Evolutionary conservation across 495 filamentous ascomycete species (phyloP).

Genomic region (Tuber borchii): DNA sequence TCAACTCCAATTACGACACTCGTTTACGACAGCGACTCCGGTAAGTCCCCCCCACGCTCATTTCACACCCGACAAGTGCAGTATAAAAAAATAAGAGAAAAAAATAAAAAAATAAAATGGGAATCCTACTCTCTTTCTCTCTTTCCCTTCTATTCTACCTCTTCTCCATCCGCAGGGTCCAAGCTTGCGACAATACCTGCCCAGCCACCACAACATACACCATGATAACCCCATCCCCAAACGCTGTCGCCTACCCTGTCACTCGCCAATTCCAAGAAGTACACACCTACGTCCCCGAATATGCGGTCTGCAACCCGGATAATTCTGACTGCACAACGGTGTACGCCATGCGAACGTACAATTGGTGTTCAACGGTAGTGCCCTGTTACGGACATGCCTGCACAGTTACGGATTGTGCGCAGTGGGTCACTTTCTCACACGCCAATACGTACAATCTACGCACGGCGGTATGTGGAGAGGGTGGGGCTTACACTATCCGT

Average conservation of each 20-base stretch:
- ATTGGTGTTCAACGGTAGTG: constrained; percentile 21
- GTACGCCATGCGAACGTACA: constrained; percentile 17
- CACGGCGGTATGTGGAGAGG: constrained; percentile 1
- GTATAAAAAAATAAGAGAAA: background rate
- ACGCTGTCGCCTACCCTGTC: constrained; percentile 13
- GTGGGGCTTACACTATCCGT: background rate
- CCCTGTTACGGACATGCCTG: constrained; percentile 19
- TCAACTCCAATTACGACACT: background rate
- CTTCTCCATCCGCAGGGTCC: background rate
- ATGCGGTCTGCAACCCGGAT: constrained; percentile 27
- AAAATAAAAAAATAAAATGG: background rate
- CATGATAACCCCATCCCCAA: constrained; percentile 25
- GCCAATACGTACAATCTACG: constrained; percentile 15
- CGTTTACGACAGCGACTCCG: background rate
- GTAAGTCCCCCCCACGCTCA: background rate
- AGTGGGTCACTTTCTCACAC: constrained; percentile 25
- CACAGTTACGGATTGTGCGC: constrained; percentile 19
- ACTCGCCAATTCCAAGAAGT: constrained; percentile 18
- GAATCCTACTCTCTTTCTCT: background rate
- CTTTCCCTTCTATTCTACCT: background rate
- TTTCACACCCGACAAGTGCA: background rate
- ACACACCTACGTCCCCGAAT: constrained; percentile 22
- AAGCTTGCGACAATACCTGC: background rate
- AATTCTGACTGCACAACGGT: constrained; percentile 25
- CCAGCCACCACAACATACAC: constrained; percentile 17